These are phyloP conservation scores for Cladosporium sp. DNA, from an alignment of 2,329 filamentous ascomycete species.

Conservation along the genomic window DNA sequence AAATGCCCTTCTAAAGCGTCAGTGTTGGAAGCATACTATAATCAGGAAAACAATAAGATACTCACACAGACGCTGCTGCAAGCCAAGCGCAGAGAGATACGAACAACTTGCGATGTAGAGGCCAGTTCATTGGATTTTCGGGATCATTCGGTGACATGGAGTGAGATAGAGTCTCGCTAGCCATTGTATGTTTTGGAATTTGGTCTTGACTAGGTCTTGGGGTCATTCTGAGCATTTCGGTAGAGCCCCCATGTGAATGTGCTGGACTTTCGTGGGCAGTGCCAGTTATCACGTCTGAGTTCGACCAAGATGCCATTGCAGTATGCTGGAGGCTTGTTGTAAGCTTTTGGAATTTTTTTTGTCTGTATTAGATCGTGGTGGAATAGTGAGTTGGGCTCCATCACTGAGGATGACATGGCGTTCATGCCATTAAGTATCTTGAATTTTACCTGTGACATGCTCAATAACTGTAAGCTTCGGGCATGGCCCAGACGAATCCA, in stretches of 20 bases:
- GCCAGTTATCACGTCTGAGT: too few species aligned
- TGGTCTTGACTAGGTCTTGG: background rate
- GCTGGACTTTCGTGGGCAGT: too few species aligned
- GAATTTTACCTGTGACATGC: too few species aligned
- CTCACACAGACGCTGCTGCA: constrained; percentile 15
- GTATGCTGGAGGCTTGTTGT: too few species aligned
- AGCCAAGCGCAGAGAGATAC: constrained; percentile 11
- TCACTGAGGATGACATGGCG: too few species aligned
- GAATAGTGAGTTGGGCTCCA: too few species aligned
- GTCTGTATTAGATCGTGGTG: too few species aligned
- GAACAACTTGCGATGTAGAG: constrained; percentile 13
- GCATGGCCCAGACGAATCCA: too few species aligned
- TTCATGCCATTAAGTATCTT: too few species aligned
- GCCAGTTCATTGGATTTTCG: constrained; percentile 16
- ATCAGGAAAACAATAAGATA: background rate
- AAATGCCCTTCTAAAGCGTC: constrained; percentile 10
- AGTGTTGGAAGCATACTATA: background rate
- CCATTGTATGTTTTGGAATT: background rate
- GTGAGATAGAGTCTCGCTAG: constrained; percentile 14
- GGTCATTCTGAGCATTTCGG: background rate
- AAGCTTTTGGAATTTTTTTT: too few species aligned
- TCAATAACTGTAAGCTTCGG: too few species aligned
- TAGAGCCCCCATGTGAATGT: background rate
- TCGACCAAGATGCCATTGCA: too few species aligned
- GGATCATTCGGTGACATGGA: constrained; percentile 10